Base-by-base conservation (phyloP, 2,329 filamentous ascomycete species). In the Beauveria australis region DNA sequence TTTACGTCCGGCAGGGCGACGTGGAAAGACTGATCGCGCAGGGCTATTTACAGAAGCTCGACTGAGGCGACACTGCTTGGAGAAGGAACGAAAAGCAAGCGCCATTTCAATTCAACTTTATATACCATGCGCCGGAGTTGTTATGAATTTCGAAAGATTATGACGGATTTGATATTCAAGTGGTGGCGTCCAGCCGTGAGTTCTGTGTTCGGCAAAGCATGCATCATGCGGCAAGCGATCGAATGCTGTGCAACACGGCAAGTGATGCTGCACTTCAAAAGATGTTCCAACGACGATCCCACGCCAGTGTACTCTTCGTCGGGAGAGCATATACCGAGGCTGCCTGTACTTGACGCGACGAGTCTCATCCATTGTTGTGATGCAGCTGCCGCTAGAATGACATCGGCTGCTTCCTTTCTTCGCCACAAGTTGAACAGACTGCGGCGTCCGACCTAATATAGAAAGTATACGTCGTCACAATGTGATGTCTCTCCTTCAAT, bases 1-100 rank as follows among this genome's bases (percentile, higher is more conserved):
- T 99, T 71, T 97, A 95, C 70, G 94, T 99, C 44, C 85, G 93
- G 52, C 91, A 97, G 70, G 93, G 91, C 26, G 94, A 99, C 75
- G 94, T 99, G 7, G 94, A 99, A 75, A 84, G 92, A 55, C 75
- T 99, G 67, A 97, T 99, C 69, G 85, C 91, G 18, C 93, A 97
- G 72, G 94, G 94, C 22, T 99, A 97, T 76, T 78, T 99, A 65
- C 92, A 97, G 74, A 92, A 92, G 68, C 80, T 99, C 66, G 86
- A 86, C 71, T 97, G 81, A 90, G 41, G 51, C 1, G 30, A 33
- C 8, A 10, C n/a, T 8, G n/a, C 18, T 7, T 30, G n/a, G 14
- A n/a, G 3, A 16, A 28, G 19, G 44, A 43, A 43, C n/a, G 7
- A 37, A 24, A 22, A 28, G 3, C 33, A 19, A 26, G 19, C 51